A percentile compares a stretch with the other conserved stretches of the same genome.
phyloP scores from a whole-genome alignment of 129 eudicot genomes.

The Cynara cardunculus region DNA sequence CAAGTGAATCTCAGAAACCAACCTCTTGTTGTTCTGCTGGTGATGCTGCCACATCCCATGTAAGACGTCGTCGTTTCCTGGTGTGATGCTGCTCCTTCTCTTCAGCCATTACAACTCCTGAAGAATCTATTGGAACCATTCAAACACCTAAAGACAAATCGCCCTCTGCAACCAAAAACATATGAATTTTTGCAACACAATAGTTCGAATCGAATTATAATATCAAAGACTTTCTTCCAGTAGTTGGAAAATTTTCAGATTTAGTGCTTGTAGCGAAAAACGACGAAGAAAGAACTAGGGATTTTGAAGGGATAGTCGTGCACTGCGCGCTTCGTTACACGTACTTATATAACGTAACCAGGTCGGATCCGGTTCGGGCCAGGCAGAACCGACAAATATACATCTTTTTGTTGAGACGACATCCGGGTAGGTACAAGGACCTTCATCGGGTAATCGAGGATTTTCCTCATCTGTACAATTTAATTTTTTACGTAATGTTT shows the following conservation, averaged over 20 bases:
- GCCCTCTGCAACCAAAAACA: constrained; percentile 40
- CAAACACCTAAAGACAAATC: not conserved
- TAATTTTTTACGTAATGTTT: too few species aligned
- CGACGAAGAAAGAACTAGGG: constrained; percentile 7
- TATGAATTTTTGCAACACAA: constrained; percentile 7
- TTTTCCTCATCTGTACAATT: too few species aligned
- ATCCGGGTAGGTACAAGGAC: too few species aligned
- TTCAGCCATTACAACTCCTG: constrained; percentile 33
- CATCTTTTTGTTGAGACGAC: too few species aligned
- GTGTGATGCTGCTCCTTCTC: constrained; percentile 37
- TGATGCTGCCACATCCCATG: constrained; percentile 60
- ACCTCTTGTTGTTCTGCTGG: constrained; percentile 49
- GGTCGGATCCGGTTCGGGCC: constrained; percentile 12
- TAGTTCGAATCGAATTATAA: constrained; percentile 1
- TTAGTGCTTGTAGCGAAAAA: constrained; percentile 30
- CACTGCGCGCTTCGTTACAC: not conserved
- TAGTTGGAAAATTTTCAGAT: not conserved
- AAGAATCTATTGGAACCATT: constrained; percentile 34
- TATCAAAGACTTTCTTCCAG: not conserved
- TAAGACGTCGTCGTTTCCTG: constrained; percentile 68
- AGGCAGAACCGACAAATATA: not conserved
- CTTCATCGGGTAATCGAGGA: too few species aligned
- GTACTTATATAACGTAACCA: not conserved
- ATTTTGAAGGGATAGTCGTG: constrained; percentile 8
- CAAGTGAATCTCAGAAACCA: not conserved